phyloP scores from a whole-genome alignment of 108 stramenopile species.

The Chaetoceros muelleri region DNA sequence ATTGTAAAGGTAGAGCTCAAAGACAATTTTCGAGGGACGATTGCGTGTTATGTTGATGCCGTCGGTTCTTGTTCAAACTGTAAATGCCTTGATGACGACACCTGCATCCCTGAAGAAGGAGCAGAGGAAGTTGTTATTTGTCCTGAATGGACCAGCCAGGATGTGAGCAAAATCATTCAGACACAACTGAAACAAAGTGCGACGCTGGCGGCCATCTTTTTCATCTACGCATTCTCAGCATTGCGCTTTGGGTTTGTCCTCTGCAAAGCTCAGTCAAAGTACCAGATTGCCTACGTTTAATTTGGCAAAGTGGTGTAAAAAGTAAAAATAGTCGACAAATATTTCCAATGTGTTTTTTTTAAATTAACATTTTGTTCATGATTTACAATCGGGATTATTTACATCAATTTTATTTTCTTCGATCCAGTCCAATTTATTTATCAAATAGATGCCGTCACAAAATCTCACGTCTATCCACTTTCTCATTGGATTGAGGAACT shows the following conservation, averaged over 20 bases:
- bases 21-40: conserved; percentile 21
- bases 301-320: too few relatives aligned
- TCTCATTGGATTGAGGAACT: too few relatives aligned
- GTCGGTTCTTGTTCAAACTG: conserved; percentile 47
- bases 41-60: conserved; percentile 50
- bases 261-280: conserved; percentile 42
- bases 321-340: too few relatives aligned
- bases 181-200: conserved; percentile 67
- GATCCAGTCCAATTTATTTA: too few relatives aligned
- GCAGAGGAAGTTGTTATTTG: conserved; percentile 19
- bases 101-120: background rate
- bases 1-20: conserved; percentile 25
- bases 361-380: too few relatives aligned
- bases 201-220: conserved; percentile 55
- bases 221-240: conserved; percentile 56
- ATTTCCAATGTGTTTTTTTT: too few relatives aligned
- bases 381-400: too few relatives aligned
- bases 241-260: conserved; percentile 53
- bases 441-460: too few relatives aligned
- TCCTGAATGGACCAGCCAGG: conserved; percentile 62
- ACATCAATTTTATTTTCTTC: too few relatives aligned
- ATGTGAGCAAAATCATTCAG: conserved; percentile 50
- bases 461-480: too few relatives aligned
- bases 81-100: conserved; percentile 9
- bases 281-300: conserved; percentile 79